Evolutionary conservation across 805 yeast genomes (phyloP), one percentile per base, ranked within the genome.

Genomic region (Lipomyces yamanashiensis): DNA sequence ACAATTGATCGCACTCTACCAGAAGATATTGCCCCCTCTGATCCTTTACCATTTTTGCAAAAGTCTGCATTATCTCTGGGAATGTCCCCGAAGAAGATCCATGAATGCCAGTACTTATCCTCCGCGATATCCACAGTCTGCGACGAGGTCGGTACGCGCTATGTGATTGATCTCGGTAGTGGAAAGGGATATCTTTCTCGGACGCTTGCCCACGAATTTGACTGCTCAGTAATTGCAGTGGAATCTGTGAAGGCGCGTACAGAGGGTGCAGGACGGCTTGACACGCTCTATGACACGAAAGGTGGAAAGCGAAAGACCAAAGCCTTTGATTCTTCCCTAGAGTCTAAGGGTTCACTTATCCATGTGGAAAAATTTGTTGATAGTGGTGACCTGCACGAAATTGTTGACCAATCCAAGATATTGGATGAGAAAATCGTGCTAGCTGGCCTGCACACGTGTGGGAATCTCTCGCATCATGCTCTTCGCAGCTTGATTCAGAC

Each of bases 101-200:
- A 68, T 54, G 71, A 68, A 39, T 68, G 71, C 53, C 71, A 65
- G 44, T 51, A 56, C 40, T 53, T 68, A 1, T 55, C 70, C 1
- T 17, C 61, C 3, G 48, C 58, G 13, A 57, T 68, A 13, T 58
- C 63, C 8, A 23, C 44, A 9, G 49, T 65, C 12, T 62, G 68
- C n/a, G 28, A 48, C 15, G 28, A 34, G 10, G 50, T 52, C 10
- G 49, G 19, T 13, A 57, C 67, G 13, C 55, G 54, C 15, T 40
- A 66, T 55, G 66, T 70, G 12, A 59, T 70, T 45, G 72, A 70
- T 54, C 60, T 70, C n/a, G 72, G 72, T 3, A 68, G 71, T 34
- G 72, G 72, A 7, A 68, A 70, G 51, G 72, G 72, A 4, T 70
- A 70, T 45, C 58, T 70, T 13, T 66, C 70, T 7, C 43, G 72